Evolutionary conservation across 352 stramenopile species (phyloP), one percentile per base, ranked within the genome.

Genomic region (Globisporangium splendens): DNA sequence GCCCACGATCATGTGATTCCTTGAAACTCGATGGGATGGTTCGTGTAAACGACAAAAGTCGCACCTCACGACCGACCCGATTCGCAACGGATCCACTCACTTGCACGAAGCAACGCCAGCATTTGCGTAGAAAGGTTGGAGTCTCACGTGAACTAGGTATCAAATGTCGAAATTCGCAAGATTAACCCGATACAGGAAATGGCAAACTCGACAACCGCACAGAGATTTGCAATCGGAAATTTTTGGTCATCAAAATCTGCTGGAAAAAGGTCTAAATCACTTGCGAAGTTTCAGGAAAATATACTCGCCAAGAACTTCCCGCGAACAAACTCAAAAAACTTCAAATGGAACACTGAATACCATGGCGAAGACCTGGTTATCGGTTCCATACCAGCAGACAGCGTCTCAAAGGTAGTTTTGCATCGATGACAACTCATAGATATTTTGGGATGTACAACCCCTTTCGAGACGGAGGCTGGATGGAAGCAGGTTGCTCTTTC

Each of bases 391-490:
- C n/a, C 31, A 43, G 17, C 49, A 46, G 33, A 31, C 6, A 39
- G n/a, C 14, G 11, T 39, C 18, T 33, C 5, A 31, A 46, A 10
- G 1, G 8, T 15, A 41, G 24, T 12, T 8, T 41, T 18, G 31
- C 15, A 18, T 17, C 14, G 1, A 43, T 43, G 38, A 8, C 47
- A 20, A 8, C 39, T 59, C 43, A 65, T n/a, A 65, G 31, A 47
- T 65, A 65, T 46, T 55, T 65, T 31, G 59, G 59, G 21, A 60
- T 49, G 46, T 59, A 59, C 50, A 65, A 20, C 21, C 41, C 21
- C 52, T 59, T 64, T 11, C 31, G 58, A 11, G 14, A n/a, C 1
- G 28, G 11, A 21, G 48, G 44, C 13, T 35, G 50, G 7, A 14
- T 21, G 33, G 14, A 8, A 38, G 8, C 28, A 24, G 39, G 33